phyloP scores from a whole-genome alignment of 352 stramenopile species.

The Phytophthora fragariae region DNA sequence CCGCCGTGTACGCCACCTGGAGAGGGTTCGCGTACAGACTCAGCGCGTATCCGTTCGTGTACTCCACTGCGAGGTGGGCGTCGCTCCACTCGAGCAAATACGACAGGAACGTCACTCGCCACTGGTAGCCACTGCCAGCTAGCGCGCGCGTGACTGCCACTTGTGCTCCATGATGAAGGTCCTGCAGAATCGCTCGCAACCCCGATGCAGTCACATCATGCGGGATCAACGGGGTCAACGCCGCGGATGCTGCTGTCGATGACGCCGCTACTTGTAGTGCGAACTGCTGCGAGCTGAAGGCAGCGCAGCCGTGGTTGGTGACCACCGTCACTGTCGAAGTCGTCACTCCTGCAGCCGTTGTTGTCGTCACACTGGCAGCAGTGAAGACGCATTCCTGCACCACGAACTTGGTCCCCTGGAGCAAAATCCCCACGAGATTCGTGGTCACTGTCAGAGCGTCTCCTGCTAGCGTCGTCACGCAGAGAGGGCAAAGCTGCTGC shows the following conservation, averaged over 20 bases:
- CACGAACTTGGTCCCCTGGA: slow-evolving; percentile 63
- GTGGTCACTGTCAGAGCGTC: slow-evolving; percentile 67
- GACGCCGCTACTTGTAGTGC: slow-evolving; percentile 47
- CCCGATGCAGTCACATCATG: slow-evolving; percentile 62
- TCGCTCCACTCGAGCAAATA: slow-evolving; percentile 82
- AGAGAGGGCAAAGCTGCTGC: slow-evolving; percentile 59
- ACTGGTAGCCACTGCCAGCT: slow-evolving; percentile 70
- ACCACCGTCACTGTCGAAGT: slow-evolving; percentile 60
- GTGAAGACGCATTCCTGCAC: slow-evolving; percentile 83
- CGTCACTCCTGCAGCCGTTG: slow-evolving; percentile 47
- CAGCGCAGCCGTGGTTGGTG: slow-evolving; percentile 61
- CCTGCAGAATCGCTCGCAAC: slow-evolving; percentile 72
- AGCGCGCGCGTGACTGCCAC: slow-evolving; percentile 53
- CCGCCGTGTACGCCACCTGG: slow-evolving; percentile 57
- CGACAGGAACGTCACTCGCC: slow-evolving; percentile 93
- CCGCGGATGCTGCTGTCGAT: slow-evolving; percentile 21
- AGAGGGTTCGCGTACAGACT: slow-evolving; percentile 63
- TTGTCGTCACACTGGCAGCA: slow-evolving; percentile 43
- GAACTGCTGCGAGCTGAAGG: slow-evolving; percentile 54
- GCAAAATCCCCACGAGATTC: slow-evolving; percentile 70
- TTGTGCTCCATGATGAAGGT: slow-evolving; percentile 50
- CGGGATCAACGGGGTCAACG: slow-evolving; percentile 70
- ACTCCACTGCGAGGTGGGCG: slow-evolving; percentile 78
- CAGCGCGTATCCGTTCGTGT: slow-evolving; percentile 46
- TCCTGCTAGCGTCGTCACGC: slow-evolving; percentile 52